A percentile compares a stretch with the other conserved stretches of the same genome.
These are phyloP conservation scores for Prunus persica DNA, from an alignment of 306 rosid genomes.

Conservation along the genomic window DNA sequence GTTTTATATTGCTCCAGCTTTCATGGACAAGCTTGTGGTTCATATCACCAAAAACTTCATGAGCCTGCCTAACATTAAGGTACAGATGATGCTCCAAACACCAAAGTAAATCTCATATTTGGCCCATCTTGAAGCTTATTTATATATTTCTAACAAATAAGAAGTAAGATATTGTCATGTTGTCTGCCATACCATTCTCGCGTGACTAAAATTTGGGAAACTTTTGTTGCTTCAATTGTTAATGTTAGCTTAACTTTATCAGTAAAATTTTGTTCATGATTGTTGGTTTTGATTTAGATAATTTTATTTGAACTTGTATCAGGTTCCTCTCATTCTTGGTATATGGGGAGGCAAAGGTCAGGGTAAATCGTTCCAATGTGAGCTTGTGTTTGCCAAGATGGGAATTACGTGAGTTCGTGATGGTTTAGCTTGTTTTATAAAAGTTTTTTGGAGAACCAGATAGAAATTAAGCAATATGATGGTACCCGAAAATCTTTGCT, in stretches of 20 bases:
- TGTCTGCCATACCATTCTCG: background rate
- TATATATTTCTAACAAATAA: background rate
- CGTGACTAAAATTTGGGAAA: background rate
- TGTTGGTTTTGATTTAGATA: slow-evolving; percentile 2
- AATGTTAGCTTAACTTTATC: background rate
- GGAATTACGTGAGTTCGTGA: slow-evolving; percentile 39
- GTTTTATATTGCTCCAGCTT: slow-evolving; percentile 50
- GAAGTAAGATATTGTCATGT: background rate
- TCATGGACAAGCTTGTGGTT: slow-evolving; percentile 57
- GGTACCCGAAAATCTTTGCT: no score
- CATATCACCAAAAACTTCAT: slow-evolving; percentile 48
- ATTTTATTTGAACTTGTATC: background rate
- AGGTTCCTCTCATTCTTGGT: slow-evolving; percentile 50
- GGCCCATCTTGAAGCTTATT: background rate
- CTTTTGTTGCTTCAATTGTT: background rate
- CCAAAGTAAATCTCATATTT: background rate
- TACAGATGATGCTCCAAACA: background rate
- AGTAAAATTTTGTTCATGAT: background rate
- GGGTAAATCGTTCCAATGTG: slow-evolving; percentile 57
- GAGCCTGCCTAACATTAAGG: slow-evolving; percentile 49
- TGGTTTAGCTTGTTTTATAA: background rate
- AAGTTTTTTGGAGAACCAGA: background rate
- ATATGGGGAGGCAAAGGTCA: slow-evolving; percentile 55
- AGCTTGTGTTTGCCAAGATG: slow-evolving; percentile 52
- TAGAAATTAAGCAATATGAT: no score